Evolutionary conservation across 148 eudicot species (phyloP), one percentile per base, ranked within the genome.

Genomic region (Fagopyrum esculentum): DNA sequence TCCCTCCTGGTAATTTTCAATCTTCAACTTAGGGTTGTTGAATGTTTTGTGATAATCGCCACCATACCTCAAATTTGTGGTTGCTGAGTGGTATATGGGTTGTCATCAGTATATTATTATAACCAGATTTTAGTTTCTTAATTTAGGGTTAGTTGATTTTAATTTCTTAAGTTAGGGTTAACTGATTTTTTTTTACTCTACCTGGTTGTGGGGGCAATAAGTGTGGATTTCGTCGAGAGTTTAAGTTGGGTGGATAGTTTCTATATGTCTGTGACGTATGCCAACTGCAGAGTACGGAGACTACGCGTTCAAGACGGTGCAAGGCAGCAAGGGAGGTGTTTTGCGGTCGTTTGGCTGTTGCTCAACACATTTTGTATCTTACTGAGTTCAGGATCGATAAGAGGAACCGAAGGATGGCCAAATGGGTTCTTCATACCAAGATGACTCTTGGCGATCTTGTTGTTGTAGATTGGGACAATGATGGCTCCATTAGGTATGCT

Each of bases 281-380:
- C 88, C 95, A 0, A 90, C 92, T 0, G 92, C 88, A 0, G 94
- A 90, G 17, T 90, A 88, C 19, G 95, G 95, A 30, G 95, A 90
- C 63, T 76, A 85, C 59, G 79, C 84, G 16, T 90, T 90, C 56
- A 76, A 60, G 63, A 88, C 92, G 48, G 49, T 77, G n/a, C n/a
- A n/a, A n/a, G n/a, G n/a, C n/a, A n/a, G 16, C 35, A 10, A 9
- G 94, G 92, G 46, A 82, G 95, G 78, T 83, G 83, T 43, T 90
- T 88, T 54, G 95, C 95, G 0, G 73, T 88, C 22, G 35, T 90
- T 45, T 90, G 95, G 95, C 81, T 90, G 8, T 46, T 88, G 29
- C 73, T 82, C 4, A 86, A 90, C 48, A 90, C 92, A 71, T 68
- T 88, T 78, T 88, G 79, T 90, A 84, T 74, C 75, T 90, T 1